Base-by-base conservation (phyloP, 441 rosid genomes). In the Euphorbia schlechtendalii region DNA sequence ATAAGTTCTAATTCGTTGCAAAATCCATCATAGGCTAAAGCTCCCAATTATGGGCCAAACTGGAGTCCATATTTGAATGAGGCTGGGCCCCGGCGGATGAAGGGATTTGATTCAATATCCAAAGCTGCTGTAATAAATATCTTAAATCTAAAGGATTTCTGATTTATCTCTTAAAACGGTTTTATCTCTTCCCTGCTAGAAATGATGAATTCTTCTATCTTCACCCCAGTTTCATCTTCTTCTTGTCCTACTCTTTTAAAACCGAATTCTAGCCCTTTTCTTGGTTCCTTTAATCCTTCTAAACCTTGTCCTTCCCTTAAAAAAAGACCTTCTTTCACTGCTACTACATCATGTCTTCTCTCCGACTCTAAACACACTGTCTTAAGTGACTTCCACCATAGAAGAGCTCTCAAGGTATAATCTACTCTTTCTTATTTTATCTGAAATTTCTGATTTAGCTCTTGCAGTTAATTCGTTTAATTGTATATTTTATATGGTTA, bases 381-480 rank as follows among this genome's bases (percentile, higher is more conserved):
- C 21, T 67, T 84, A 43, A 73, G 74, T 45, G 75, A 79, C 28
- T 84, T 84, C 73, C 79, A 68, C 36, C 78, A 82, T 71, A 34
- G 80, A 59, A 76, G 68, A 73, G 87, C 87, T 62, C 84, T 84
- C 61, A 84, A 84, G 86, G 86, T 79, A 61, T 1, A n/a, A n/a
- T 32, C 1, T 43, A 0, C n/a, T 27, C 27, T 36, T 15, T 41
- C 43, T 9, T 18, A 7, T 5, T 59, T 53, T 17, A 9, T 13
- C 28, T 41, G 6, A 18, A 40, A 61, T n/a, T 30, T 58, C 4
- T 36, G 45, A 17, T 8, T 59, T 27, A 43, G n/a, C 25, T 32
- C 36, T 32, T 32, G 36, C 36, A 32, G 4, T 32, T 8, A 38
- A 8, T 38, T 43, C 17, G 17, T 11, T 14, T 43, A 43, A 43